phyloP scores from a whole-genome alignment of 768 basidiomycete species.

The Sutorius australiensis region DNA sequence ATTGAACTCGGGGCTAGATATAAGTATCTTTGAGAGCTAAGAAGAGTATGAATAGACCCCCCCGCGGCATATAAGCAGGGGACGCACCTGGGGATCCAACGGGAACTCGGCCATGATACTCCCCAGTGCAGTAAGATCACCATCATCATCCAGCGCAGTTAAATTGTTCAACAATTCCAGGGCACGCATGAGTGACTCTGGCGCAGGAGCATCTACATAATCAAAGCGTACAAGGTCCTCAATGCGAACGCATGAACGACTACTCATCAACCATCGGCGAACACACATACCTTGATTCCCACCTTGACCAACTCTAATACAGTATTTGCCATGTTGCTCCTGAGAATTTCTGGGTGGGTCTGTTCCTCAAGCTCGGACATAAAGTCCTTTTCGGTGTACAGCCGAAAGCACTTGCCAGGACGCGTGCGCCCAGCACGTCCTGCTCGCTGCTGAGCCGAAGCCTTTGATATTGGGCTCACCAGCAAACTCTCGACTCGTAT shows the following conservation, averaged over 20 bases:
- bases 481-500: constrained; percentile 93
- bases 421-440: constrained; percentile 95
- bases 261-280: neutral
- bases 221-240: constrained; percentile 82
- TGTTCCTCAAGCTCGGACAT: constrained; percentile 95
- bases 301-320: constrained; percentile 93
- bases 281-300: constrained; percentile 66
- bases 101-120: constrained; percentile 97
- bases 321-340: constrained; percentile 90
- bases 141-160: constrained; percentile 90
- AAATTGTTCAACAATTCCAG: constrained; percentile 91
- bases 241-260: neutral
- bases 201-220: constrained; percentile 90
- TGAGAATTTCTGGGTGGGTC: constrained; percentile 92
- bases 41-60: neutral
- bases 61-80: neutral
- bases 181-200: constrained; percentile 96
- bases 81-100: constrained; percentile 85
- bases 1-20: constrained; percentile 89
- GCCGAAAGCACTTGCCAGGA: constrained; percentile 94
- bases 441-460: constrained; percentile 92
- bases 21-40: constrained; percentile 86
- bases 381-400: constrained; percentile 97
- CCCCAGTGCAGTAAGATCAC: constrained; percentile 83
- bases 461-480: constrained; percentile 95